Conservation (phyloP, 2,329 filamentous ascomycete genomes). For the Stromatinia cepivora region DNA sequence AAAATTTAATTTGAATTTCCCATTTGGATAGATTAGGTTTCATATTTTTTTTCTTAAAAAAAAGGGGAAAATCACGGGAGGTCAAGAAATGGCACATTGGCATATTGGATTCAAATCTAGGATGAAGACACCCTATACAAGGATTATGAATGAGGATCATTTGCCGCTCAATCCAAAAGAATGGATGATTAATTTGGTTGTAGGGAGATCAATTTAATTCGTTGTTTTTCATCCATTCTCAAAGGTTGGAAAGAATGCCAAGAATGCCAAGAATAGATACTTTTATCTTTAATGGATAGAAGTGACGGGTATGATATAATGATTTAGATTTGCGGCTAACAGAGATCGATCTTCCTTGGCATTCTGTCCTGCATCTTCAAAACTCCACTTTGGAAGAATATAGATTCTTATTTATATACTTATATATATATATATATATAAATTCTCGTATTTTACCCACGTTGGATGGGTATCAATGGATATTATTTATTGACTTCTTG, state of each 20-base stretch:
- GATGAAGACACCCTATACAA: not conserved
- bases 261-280: not conserved
- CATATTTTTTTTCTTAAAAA: not conserved
- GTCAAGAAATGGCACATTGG: conserved; percentile 2
- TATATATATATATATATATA: too few species aligned
- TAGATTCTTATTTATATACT: too few species aligned
- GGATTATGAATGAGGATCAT: not conserved
- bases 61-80: conserved; percentile 4
- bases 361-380: not conserved
- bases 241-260: not conserved
- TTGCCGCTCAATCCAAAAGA: conserved; percentile 3
- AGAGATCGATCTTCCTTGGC: conserved; percentile 2
- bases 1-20: not conserved
- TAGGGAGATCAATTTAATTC: not conserved
- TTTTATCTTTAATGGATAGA: too few species aligned
- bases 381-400: not conserved
- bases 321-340: not conserved
- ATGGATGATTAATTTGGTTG: not conserved
- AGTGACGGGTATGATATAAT: not conserved
- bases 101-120: not conserved
- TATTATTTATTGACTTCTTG: too few species aligned
- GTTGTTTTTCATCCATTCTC: not conserved
- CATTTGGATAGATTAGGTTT: not conserved
- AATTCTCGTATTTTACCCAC: too few species aligned
- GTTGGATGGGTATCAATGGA: too few species aligned